Conservation (phyloP, 2,329 filamentous ascomycete species). For the Aspergillus viridinutans region DNA sequence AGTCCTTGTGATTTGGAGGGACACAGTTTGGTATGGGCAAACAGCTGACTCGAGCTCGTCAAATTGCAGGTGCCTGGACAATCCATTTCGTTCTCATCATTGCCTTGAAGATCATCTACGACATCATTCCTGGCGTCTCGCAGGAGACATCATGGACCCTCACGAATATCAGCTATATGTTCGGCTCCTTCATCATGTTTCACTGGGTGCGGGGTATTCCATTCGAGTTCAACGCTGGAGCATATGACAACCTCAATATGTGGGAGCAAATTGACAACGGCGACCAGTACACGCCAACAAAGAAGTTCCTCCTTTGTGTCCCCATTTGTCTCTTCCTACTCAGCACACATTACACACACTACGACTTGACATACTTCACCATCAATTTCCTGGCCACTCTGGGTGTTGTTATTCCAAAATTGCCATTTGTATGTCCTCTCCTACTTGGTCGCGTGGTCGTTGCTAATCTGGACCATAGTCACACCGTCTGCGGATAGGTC, state of each 20-base stretch:
- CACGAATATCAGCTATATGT: slow-evolving; percentile 99
- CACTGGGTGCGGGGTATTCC: slow-evolving; percentile 97
- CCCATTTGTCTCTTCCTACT: slow-evolving; percentile 91
- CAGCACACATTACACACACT: slow-evolving; percentile 98
- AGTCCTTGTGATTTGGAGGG: neutral
- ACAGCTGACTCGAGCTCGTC: slow-evolving; percentile 15
- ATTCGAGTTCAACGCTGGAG: slow-evolving; percentile 97
- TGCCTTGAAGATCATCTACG: slow-evolving; percentile 91
- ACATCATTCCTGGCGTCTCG: slow-evolving; percentile 91
- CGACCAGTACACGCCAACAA: slow-evolving; percentile 95
- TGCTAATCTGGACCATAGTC: slow-evolving; percentile 52
- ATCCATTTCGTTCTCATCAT: slow-evolving; percentile 94
- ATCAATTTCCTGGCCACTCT: slow-evolving; percentile 94
- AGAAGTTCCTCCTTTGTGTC: slow-evolving; percentile 94
- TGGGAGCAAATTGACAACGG: slow-evolving; percentile 99
- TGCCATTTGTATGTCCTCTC: slow-evolving; percentile 73
- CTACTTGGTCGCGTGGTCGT: neutral
- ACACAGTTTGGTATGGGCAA: neutral
- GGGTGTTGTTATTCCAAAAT: slow-evolving; percentile 90
- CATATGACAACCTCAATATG: slow-evolving; percentile 99
- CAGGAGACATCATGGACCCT: slow-evolving; percentile 99
- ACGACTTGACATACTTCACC: slow-evolving; percentile 92
- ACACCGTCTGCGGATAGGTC: slow-evolving; percentile 71
- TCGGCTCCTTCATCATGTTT: slow-evolving; percentile 98
- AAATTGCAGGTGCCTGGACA: slow-evolving; percentile 78